Evolutionary conservation across 1,284 basidiomycete genomes (phyloP), one percentile per base, ranked within the genome.

Genomic region (Leccinum griseonigrum): DNA sequence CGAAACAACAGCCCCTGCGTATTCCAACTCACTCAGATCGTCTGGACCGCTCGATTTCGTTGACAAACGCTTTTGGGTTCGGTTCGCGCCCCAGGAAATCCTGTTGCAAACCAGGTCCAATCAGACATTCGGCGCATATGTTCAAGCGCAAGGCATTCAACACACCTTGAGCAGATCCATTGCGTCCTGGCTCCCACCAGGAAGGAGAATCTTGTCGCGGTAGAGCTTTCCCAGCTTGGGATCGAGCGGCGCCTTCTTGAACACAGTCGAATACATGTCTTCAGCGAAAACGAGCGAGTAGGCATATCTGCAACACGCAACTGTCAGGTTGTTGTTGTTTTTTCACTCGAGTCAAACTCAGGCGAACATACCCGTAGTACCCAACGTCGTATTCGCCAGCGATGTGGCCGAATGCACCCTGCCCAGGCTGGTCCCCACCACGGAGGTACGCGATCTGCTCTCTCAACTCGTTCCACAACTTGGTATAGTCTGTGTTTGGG

Each of bases 81-180:
- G 92, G 89, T 54, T 81, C 79, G 14, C 92, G 82, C 5, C 91
- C 91, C 60, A 94, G 81, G 84, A 94, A 92, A 66, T 87, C 80
- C 80, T 85, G 29, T 4, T 14, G 55, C 10, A 14, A 32, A 52
- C 13, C 10, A 53, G 11, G 14, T 13, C 43, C 18, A 16, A 18
- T 22, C 43, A 46, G 18, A 46, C 18, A 46, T 46, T 48, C 13
- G 11, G 46, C 7, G 46, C 22, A 4, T 40, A 40, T 22, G 22
- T 26, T 48, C 46, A 14, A 48, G 46, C 46, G 22, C 46, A 13
- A 48, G 13, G 46, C 11, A 48, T 48, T 22, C 1, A 1, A 31
- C 55, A 3, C 57, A 83, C 84, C 78, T 83, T 79, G 56, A 88
- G 78, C n/a, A 81, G 84, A n/a, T 82, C 81, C 66, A 81, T 75